phyloP scores from a whole-genome alignment of 768 basidiomycete species.

The Pleurotus djamor region DNA sequence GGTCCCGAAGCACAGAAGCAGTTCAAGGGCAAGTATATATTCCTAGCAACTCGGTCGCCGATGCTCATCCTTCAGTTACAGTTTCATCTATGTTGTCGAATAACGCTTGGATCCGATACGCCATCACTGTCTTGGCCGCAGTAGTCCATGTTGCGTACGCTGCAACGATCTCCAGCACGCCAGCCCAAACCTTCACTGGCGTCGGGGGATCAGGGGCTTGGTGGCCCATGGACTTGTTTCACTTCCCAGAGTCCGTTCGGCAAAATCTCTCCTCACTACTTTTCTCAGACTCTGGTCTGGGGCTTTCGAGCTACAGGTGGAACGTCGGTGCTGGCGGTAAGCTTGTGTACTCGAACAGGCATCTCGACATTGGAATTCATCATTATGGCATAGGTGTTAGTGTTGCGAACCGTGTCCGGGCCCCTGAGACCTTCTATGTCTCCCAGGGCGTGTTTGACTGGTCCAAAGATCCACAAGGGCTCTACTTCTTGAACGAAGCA shows the following conservation, averaged over 20 bases:
- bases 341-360: background rate
- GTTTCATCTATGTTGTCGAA: background rate
- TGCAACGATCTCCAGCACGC: constrained; percentile 24
- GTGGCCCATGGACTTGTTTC: constrained; percentile 42
- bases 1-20: background rate
- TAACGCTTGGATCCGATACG: background rate
- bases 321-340: constrained; percentile 39
- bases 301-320: constrained; percentile 39
- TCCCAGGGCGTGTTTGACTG: constrained; percentile 37
- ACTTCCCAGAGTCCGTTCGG: constrained; percentile 35
- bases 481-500: constrained; percentile 38
- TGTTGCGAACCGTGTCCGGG: constrained; percentile 34
- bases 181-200: constrained; percentile 33
- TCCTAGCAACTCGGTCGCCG: background rate
- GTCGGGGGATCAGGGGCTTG: constrained; percentile 45
- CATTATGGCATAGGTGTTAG: constrained; percentile 17
- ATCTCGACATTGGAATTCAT: background rate
- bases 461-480: constrained; percentile 33
- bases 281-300: constrained; percentile 34
- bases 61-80: background rate
- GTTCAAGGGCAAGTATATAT: background rate
- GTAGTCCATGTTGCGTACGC: constrained; percentile 8
- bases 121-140: constrained; percentile 11
- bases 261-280: constrained; percentile 38
- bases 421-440: constrained; percentile 34